These are phyloP conservation scores for Vanderwaltozyma verrucispora DNA, from an alignment of 805 yeast genomes.

Conservation along the genomic window DNA sequence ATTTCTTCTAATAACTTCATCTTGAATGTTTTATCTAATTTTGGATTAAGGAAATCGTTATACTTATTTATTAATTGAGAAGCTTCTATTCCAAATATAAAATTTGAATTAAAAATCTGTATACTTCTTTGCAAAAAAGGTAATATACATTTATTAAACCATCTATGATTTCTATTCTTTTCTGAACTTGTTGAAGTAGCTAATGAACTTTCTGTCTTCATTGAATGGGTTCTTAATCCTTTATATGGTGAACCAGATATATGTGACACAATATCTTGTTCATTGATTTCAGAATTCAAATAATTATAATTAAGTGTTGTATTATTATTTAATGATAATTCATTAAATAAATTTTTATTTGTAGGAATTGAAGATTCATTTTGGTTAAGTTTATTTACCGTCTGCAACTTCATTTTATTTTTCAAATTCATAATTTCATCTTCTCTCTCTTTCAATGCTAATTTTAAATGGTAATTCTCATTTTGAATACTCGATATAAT, in stretches of 20 bases:
- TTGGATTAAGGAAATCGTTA: slow-evolving; percentile 6
- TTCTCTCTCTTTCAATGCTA: slow-evolving; percentile 16
- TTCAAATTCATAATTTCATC: slow-evolving; percentile 10
- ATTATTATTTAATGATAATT: neutral
- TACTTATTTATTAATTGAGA: slow-evolving; percentile 7
- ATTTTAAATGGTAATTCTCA: slow-evolving; percentile 17
- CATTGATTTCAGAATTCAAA: neutral
- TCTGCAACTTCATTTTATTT: no score
- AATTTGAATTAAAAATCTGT: slow-evolving; percentile 12
- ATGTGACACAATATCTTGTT: slow-evolving; percentile 6
- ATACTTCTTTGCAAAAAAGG: slow-evolving; percentile 17
- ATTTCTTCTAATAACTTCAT: slow-evolving; percentile 8
- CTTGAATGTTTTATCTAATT: slow-evolving; percentile 6
- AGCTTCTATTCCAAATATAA: slow-evolving; percentile 15
- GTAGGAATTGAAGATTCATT: neutral
- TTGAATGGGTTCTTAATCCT: slow-evolving; percentile 3
- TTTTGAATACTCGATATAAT: slow-evolving; percentile 2
- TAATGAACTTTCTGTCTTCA: slow-evolving; percentile 13
- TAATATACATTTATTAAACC: slow-evolving; percentile 12
- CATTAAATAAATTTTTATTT: neutral
- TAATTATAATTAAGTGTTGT: no score
- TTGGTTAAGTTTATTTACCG: no score
- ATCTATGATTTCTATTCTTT: slow-evolving; percentile 8
- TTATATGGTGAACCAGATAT: slow-evolving; percentile 16
- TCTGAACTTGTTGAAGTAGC: slow-evolving; percentile 14